Base-by-base conservation (phyloP, 805 yeast genomes). In the Millerozyma acaciae region DNA sequence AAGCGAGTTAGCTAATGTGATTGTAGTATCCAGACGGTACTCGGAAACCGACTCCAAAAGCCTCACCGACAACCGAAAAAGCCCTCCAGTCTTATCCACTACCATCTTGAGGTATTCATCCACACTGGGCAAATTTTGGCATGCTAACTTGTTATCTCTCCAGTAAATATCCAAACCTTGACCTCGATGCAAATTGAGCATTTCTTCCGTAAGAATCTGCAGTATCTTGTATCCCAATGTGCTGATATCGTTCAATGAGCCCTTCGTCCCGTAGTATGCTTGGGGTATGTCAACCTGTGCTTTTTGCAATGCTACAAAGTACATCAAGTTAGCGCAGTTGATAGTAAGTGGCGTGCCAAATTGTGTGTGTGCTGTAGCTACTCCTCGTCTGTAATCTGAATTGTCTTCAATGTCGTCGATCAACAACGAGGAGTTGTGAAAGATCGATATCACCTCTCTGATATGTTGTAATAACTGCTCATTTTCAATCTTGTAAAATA, bases 341-440 rank as follows among this genome's bases (percentile, higher is more conserved):
- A 90, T 76, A 3, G 96, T 84, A 48, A 76, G 75, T 0, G 96
- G 87, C 0, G 70, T 55, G 0, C 97, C 97, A 53, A 62, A 89
- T 12, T 81, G 68, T 31, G 74, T 57, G 54, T 89, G 96, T 0
- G 96, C 84, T 4, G 85, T 78, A 1, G 88, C 87, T 21, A 65
- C 56, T 1, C 96, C 96, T 25, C 97, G 57, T 43, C 97, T 66
- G 28, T 77, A 60, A 14, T 57, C 60, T 0, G 95, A 82, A 25
- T 59, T 65, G 53, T 89, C 97, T 51, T 89, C 97, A 17, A 89
- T 83, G 49, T 89, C 97, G 55, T 89, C 97, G 24, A 89, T 76
- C 8, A 61, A 48, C 17, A 62, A 49, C 4, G 63, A 57, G 8
- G 62, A 51, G 20, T 59, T 59, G 35, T 63, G 69, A 33, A 63